Percentiles rank a stretch among this genome's conserved stretches.
Conservation (phyloP, 345 rosid species). For the Eucalyptus curtisii region DNA sequence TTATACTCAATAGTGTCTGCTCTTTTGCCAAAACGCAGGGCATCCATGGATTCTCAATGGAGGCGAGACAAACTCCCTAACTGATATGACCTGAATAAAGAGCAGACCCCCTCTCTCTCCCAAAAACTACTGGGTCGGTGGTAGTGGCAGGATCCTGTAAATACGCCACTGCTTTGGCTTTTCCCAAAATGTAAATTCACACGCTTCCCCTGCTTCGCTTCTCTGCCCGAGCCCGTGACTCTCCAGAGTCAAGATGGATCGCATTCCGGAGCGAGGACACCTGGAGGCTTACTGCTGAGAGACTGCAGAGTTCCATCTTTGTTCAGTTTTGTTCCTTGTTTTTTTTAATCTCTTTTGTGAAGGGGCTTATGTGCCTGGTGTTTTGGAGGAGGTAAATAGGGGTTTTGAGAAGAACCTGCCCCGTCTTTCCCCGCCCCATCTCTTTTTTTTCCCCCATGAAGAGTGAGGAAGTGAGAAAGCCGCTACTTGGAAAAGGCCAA, state of each 20-base stretch:
- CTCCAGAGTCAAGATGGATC: not conserved
- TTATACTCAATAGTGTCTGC: not conserved
- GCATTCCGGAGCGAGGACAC: not conserved
- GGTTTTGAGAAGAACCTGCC: not conserved
- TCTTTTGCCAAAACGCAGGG: slow-evolving; percentile 17
- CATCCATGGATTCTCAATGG: slow-evolving; percentile 57
- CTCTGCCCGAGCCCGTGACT: not conserved
- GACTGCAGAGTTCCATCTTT: not conserved
- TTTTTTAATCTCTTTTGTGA: not conserved
- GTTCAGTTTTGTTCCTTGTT: not conserved
- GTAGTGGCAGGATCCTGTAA: not conserved
- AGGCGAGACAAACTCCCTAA: slow-evolving; percentile 28
- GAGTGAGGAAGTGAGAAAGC: not conserved
- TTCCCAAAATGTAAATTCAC: not conserved
- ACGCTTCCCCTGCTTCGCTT: not conserved
- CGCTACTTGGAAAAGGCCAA: not conserved
- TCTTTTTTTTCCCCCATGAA: not conserved
- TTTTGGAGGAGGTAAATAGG: not conserved
- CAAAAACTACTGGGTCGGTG: not conserved
- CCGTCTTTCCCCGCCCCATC: not conserved
- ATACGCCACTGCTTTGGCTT: not conserved
- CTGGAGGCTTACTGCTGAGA: not conserved
- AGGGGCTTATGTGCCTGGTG: not conserved
- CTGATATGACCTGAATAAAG: not conserved
- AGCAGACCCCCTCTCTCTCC: not conserved